Conservation (phyloP, 192 early-diverging fungal species). For the Backusella circina region DNA sequence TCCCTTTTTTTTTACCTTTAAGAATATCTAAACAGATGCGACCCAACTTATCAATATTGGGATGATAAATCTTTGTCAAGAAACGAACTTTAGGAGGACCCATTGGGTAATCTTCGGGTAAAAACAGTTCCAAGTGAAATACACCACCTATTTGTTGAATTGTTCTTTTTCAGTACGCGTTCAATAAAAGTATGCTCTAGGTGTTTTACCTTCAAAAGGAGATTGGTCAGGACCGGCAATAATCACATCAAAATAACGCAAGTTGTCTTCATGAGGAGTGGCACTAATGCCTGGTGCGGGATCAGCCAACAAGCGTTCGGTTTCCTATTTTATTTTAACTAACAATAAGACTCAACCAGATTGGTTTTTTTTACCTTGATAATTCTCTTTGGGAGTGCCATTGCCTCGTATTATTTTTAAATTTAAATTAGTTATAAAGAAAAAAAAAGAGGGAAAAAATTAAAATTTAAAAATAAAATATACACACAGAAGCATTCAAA, state of each 20-base stretch:
- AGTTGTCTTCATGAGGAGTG: constrained; percentile 86
- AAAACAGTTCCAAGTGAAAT: constrained; percentile 93
- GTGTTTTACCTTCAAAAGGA: constrained; percentile 86
- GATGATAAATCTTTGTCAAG: constrained; percentile 98
- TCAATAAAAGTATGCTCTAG: too few species aligned
- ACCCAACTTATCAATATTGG: constrained; percentile 98
- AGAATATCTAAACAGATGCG: constrained; percentile 97
- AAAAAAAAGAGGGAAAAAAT: background rate
- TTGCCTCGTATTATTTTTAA: constrained; percentile 3
- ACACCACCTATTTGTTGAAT: constrained; percentile 84
- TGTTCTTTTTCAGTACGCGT: too few species aligned
- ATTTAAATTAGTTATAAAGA: background rate
- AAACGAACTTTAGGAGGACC: constrained; percentile 97
- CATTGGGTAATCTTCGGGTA: constrained; percentile 99
- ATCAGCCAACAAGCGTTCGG: constrained; percentile 89
- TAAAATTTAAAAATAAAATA: background rate
- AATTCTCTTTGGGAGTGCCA: constrained; percentile 52
- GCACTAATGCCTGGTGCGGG: constrained; percentile 94
- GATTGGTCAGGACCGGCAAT: constrained; percentile 89
- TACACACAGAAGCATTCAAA: background rate
- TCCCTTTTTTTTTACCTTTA: constrained; percentile 58
- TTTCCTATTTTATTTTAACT: constrained; percentile 65
- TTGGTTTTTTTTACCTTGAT: constrained; percentile 41
- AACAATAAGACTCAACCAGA: background rate
- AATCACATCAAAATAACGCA: constrained; percentile 95